Percentiles rank a stretch among this genome's conserved stretches.
These are phyloP conservation scores for Aethionema arabicum DNA, from an alignment of 345 rosid species.

Conservation along the genomic window DNA sequence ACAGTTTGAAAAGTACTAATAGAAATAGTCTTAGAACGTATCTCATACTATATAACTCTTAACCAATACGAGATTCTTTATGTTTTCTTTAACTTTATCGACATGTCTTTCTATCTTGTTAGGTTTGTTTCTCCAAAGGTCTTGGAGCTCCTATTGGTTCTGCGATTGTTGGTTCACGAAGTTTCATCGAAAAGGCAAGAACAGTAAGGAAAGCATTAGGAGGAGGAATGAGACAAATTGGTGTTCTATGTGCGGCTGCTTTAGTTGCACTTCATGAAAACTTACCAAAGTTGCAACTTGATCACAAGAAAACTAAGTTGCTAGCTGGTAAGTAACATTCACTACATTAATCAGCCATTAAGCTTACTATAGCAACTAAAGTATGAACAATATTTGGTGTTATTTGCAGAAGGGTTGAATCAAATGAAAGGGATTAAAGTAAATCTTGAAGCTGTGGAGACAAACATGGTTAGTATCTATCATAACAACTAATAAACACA, in stretches of 20 bases:
- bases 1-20: no score
- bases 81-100: not conserved
- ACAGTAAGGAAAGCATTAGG: conserved; percentile 83
- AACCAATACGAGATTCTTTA: not conserved
- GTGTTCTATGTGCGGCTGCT: conserved; percentile 80
- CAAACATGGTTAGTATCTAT: conserved; percentile 66
- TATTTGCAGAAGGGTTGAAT: conserved; percentile 63
- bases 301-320: conserved; percentile 77
- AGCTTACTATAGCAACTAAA: not conserved
- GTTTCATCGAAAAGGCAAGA: conserved; percentile 77
- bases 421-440: conserved; percentile 69
- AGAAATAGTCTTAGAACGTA: no score
- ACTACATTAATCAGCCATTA: not conserved
- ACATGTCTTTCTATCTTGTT: not conserved
- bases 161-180: conserved; percentile 77
- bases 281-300: conserved; percentile 57
- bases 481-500: not conserved
- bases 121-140: conserved; percentile 91
- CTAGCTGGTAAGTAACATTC: conserved; percentile 60
- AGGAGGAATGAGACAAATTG: conserved; percentile 94
- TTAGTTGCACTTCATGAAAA: conserved; percentile 68
- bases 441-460: conserved; percentile 66
- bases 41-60: no score
- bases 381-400: not conserved
- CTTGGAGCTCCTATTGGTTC: conserved; percentile 94